A percentile compares a stretch with the other conserved stretches of the same genome.
phyloP scores from a whole-genome alignment of 495 filamentous ascomycete genomes.

The Xylona heveae region DNA sequence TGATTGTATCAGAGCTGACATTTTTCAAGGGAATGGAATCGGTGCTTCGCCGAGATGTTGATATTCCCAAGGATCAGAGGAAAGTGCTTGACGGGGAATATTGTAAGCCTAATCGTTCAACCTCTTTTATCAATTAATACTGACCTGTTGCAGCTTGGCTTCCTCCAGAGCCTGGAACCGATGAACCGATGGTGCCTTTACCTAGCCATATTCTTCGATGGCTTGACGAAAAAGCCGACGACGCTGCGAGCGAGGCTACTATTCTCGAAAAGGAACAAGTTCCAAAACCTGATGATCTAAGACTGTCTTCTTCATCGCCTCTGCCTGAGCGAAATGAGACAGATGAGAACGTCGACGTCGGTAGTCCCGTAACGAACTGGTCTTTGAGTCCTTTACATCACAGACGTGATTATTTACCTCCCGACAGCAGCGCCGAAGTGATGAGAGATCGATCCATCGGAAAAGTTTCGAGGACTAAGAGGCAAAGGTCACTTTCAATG shows the following conservation, averaged over 20 bases:
- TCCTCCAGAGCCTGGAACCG: slow-evolving; percentile 14
- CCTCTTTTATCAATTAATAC: slow-evolving; percentile 6
- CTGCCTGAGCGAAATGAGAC: background rate
- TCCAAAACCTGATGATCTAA: background rate
- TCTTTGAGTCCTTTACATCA: slow-evolving; percentile 1
- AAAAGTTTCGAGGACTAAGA: background rate
- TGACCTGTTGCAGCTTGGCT: slow-evolving; percentile 13
- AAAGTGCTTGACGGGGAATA: slow-evolving; percentile 28
- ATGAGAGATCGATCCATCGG: slow-evolving; percentile 1
- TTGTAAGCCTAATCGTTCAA: slow-evolving; percentile 10
- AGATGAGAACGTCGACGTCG: background rate
- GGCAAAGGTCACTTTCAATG: background rate
- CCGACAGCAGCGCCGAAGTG: slow-evolving; percentile 8
- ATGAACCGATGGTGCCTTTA: slow-evolving; percentile 11
- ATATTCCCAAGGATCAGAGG: slow-evolving; percentile 37
- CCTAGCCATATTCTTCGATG: slow-evolving; percentile 9
- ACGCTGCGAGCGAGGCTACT: background rate
- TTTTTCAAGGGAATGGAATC: slow-evolving; percentile 13
- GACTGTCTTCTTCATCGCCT: background rate
- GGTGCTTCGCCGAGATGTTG: slow-evolving; percentile 24
- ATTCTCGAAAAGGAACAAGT: background rate
- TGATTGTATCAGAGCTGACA: background rate
- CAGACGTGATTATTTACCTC: slow-evolving; percentile 7
- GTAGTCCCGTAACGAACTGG: background rate
- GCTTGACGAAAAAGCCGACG: slow-evolving; percentile 8